Conservation (phyloP, 2,329 filamentous ascomycete species). For the Ascomycota sp. region DNA sequence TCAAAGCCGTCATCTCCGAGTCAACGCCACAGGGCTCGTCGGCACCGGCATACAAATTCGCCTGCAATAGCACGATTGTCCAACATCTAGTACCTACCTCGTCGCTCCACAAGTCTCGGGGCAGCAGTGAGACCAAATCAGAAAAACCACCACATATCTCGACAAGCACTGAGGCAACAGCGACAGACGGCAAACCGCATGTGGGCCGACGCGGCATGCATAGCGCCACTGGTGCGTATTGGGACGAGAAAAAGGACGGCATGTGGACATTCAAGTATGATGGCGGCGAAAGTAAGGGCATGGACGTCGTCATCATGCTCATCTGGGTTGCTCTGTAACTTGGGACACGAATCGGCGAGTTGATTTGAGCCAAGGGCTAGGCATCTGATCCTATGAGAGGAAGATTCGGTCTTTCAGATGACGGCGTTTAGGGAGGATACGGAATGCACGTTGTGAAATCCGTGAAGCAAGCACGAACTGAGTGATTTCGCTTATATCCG, state of each 20-base stretch:
- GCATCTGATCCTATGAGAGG: no score
- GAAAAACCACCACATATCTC: constrained; percentile 32
- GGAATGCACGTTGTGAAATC: no score
- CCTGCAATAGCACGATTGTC: constrained; percentile 94
- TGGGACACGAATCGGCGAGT: no score
- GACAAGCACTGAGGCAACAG: constrained; percentile 29
- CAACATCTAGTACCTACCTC: constrained; percentile 63
- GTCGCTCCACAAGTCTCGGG: constrained; percentile 35
- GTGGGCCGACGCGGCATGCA: constrained; percentile 79
- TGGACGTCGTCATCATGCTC: constrained; percentile 48
- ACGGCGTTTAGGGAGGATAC: no score
- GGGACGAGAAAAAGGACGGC: constrained; percentile 76
- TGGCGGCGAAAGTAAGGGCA: constrained; percentile 39
- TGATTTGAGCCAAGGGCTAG: no score
- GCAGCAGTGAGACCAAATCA: constrained; percentile 22
- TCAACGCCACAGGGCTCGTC: constrained; percentile 34
- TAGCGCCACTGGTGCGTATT: constrained; percentile 64
- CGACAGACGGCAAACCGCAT: constrained; percentile 43
- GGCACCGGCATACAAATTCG: constrained; percentile 64
- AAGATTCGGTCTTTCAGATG: no score
- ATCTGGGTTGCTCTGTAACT: constrained; percentile 53
- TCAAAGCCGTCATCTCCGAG: constrained; percentile 57
- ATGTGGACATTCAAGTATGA: constrained; percentile 83
- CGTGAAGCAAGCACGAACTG: no score
- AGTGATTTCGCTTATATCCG: no score